Evolutionary conservation across 345 rosid genomes (phyloP).

Genomic region (Sisymbrium irio): DNA sequence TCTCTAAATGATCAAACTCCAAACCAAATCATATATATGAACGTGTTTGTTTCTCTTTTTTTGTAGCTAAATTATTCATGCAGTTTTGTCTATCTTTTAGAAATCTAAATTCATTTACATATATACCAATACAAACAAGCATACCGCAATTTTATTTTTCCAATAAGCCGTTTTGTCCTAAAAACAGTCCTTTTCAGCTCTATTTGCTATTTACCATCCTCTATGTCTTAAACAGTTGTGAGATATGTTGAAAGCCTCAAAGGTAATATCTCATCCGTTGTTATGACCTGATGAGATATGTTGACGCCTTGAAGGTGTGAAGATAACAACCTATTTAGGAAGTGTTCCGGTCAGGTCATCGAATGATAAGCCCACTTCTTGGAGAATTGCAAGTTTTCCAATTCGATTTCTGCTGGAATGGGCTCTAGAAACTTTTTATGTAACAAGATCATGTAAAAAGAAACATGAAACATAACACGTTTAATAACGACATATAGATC

Average conservation of each 20-base stretch:
- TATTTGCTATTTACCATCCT: too few species aligned
- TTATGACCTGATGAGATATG: conserved; percentile 48
- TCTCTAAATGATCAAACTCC: conserved; percentile 41
- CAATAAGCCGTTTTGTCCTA: too few species aligned
- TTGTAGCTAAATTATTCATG: neutral
- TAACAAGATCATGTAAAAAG: conserved; percentile 53
- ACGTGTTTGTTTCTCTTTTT: neutral
- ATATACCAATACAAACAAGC: neutral
- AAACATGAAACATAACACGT: conserved; percentile 14
- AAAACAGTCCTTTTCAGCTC: too few species aligned
- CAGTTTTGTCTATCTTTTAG: conserved; percentile 1
- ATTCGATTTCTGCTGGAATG: conserved; percentile 34
- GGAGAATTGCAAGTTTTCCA: conserved; percentile 49
- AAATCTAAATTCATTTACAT: neutral
- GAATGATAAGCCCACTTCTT: conserved; percentile 67
- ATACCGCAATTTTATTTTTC: neutral
- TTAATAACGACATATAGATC: too few species aligned
- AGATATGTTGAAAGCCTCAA: too few species aligned
- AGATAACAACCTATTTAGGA: conserved; percentile 73
- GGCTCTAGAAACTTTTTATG: conserved; percentile 62
- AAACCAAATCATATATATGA: neutral
- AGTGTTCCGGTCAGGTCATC: conserved; percentile 59
- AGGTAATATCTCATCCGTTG: too few species aligned
- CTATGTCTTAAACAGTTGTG: too few species aligned
- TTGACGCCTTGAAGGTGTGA: conserved; percentile 45